Evolutionary conservation across 169 alveolate genomes (phyloP).

Genomic region (Babesia bigemina): DNA sequence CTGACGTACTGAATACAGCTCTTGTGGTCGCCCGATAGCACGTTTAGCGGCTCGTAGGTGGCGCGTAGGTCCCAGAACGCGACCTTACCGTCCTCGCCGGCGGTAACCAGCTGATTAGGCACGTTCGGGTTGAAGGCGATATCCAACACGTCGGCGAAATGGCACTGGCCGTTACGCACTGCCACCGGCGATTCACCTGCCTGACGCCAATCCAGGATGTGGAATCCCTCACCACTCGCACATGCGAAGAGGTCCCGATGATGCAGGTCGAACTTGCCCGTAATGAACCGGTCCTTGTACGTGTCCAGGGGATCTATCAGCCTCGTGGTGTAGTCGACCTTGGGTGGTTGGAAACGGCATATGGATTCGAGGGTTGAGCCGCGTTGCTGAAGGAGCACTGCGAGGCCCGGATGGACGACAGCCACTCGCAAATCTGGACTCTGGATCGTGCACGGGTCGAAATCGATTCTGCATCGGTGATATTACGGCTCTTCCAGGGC

Average conservation of each 20-base stretch:
- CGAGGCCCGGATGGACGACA: slow-evolving; percentile 24
- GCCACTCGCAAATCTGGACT: slow-evolving; percentile 7
- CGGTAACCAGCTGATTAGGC: slow-evolving; percentile 85
- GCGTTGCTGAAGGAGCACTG: neutral
- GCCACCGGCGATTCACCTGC: neutral
- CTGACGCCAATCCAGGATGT: slow-evolving; percentile 50
- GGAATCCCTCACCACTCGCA: slow-evolving; percentile 31
- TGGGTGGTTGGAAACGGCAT: neutral
- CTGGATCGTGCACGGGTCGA: slow-evolving; percentile 22
- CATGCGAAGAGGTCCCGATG: slow-evolving; percentile 46
- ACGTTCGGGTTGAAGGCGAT: slow-evolving; percentile 88
- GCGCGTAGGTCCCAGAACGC: slow-evolving; percentile 90
- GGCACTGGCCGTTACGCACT: slow-evolving; percentile 43
- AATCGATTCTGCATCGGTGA: slow-evolving; percentile 16
- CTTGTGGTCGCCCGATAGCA: slow-evolving; percentile 77
- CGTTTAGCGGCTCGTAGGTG: slow-evolving; percentile 58
- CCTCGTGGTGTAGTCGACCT: neutral
- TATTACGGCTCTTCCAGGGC: too few species aligned
- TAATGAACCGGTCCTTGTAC: slow-evolving; percentile 10
- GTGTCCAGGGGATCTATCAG: neutral
- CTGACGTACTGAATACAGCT: slow-evolving; percentile 86
- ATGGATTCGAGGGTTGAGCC: slow-evolving; percentile 1
- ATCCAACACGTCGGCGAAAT: slow-evolving; percentile 69
- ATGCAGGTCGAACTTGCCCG: slow-evolving; percentile 66
- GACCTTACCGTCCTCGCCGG: slow-evolving; percentile 84